phyloP scores from a whole-genome alignment of 352 stramenopile species.

The Phytophthora tentaculata region DNA sequence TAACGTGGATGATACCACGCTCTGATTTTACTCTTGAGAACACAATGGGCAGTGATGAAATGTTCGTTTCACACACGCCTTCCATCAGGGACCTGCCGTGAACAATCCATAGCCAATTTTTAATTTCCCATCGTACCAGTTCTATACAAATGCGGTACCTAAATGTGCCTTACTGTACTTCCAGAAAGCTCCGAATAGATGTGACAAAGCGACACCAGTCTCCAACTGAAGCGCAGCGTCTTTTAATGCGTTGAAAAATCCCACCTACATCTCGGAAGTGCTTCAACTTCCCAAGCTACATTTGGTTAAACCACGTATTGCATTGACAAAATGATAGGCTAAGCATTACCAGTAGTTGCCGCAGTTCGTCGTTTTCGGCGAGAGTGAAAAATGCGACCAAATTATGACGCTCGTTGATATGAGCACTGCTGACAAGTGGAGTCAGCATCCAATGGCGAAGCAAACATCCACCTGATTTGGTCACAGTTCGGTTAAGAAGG shows the following conservation, averaged over 20 bases:
- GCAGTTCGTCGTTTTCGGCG: conserved; percentile 62
- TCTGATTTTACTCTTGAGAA: conserved; percentile 46
- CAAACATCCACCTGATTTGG: conserved; percentile 62
- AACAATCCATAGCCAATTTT: not conserved
- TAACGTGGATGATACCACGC: conserved; percentile 58
- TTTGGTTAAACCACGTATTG: conserved; percentile 10
- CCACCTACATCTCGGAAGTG: conserved; percentile 67
- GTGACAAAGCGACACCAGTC: conserved; percentile 74
- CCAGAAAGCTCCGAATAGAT: conserved; percentile 67
- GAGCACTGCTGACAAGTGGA: conserved; percentile 52
- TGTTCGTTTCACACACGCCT: conserved; percentile 17
- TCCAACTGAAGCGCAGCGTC: conserved; percentile 60
- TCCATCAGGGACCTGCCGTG: conserved; percentile 37
- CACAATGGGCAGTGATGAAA: conserved; percentile 35
- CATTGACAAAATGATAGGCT: not conserved
- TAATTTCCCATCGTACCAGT: not conserved
- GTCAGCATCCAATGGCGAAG: conserved; percentile 84
- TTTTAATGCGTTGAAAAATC: conserved; percentile 70
- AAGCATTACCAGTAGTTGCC: conserved; percentile 56
- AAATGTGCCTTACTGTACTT: conserved; percentile 62
- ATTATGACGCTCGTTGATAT: conserved; percentile 65
- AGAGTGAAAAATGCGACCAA: conserved; percentile 65
- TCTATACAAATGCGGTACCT: not conserved
- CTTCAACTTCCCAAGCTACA: conserved; percentile 63
- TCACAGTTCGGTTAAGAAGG: conserved; percentile 82